A percentile compares a stretch with the other conserved stretches of the same genome.
Conservation (phyloP, 2,329 filamentous ascomycete species). For the Teratosphaeriaceae sp. region DNA sequence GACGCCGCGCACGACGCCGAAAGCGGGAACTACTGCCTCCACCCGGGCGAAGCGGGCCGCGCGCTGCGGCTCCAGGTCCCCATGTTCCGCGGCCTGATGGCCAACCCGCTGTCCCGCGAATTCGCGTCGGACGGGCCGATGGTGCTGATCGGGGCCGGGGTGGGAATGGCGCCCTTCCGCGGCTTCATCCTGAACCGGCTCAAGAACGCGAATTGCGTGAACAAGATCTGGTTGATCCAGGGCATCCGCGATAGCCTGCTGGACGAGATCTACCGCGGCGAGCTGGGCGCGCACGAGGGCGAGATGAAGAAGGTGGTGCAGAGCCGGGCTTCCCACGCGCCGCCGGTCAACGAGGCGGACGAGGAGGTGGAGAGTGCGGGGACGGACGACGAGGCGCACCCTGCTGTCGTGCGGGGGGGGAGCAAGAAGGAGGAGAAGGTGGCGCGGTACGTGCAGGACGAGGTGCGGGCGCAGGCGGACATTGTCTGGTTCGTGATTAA, state of each 20-base stretch:
- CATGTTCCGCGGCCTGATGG: conserved; percentile 98
- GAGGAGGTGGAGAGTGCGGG: conserved; percentile 16
- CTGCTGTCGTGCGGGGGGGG: conserved; percentile 38
- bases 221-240: conserved; percentile 96
- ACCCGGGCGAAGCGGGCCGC: conserved; percentile 27
- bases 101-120: conserved; percentile 85
- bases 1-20: conserved; percentile 44
- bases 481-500: conserved; percentile 99
- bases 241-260: conserved; percentile 89
- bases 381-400: conserved; percentile 56
- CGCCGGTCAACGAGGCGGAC: conserved; percentile 23
- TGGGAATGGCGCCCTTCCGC: conserved; percentile 94
- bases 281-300: conserved; percentile 84
- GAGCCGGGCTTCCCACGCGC: conserved; percentile 29
- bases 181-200: conserved; percentile 93
- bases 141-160: conserved; percentile 93
- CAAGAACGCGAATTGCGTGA: conserved; percentile 91
- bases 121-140: conserved; percentile 94
- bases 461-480: conserved; percentile 83
- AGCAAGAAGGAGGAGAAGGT: conserved; percentile 56
- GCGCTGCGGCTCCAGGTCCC: conserved; percentile 66
- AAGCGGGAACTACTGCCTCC: conserved; percentile 37
- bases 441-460: conserved; percentile 91
- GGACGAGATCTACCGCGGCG: conserved; percentile 93
- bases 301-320: conserved; percentile 47